Conservation (phyloP, 2,329 filamentous ascomycete species). For the Herpotrichia juniperi region DNA sequence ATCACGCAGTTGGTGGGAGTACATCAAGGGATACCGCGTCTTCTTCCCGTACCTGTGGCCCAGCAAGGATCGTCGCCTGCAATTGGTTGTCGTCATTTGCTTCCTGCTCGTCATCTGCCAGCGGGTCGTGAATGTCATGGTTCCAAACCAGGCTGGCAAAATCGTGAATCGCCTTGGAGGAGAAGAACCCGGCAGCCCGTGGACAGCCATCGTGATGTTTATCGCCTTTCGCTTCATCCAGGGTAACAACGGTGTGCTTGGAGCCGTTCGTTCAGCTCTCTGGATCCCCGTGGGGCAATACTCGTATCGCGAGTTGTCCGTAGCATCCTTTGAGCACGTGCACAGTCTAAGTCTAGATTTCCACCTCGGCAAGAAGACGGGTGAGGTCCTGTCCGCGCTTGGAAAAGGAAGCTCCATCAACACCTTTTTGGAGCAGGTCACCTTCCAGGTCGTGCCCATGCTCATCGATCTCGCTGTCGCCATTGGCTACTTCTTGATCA, state of each 20-base stretch:
- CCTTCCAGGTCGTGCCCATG: conserved; percentile 95
- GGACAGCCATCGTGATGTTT: conserved; percentile 76
- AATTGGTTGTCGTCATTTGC: conserved; percentile 81
- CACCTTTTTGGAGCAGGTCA: conserved; percentile 93
- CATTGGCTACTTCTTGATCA: conserved; percentile 77
- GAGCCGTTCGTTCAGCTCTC: conserved; percentile 78
- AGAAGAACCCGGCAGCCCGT: conserved; percentile 63
- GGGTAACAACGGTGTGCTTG: conserved; percentile 85
- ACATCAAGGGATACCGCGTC: conserved; percentile 86
- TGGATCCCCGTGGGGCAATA: conserved; percentile 99
- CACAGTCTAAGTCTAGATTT: conserved; percentile 95
- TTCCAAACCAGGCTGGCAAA: conserved; percentile 78
- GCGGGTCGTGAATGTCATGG: conserved; percentile 82
- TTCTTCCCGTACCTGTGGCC: conserved; percentile 99
- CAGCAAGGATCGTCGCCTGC: conserved; percentile 74
- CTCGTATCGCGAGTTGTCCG: conserved; percentile 91
- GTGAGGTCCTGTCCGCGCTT: conserved; percentile 91
- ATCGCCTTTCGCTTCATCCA: conserved; percentile 82
- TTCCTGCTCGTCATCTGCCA: conserved; percentile 81
- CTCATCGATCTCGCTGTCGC: conserved; percentile 86
- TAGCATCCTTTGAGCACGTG: conserved; percentile 96
- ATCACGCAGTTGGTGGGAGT: conserved; percentile 94
- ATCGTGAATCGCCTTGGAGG: conserved; percentile 76
- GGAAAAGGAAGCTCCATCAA: conserved; percentile 98
- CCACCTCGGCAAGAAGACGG: conserved; percentile 93